Base-by-base conservation (phyloP, 306 rosid species). In the Oxytropis ochrocephala region DNA sequence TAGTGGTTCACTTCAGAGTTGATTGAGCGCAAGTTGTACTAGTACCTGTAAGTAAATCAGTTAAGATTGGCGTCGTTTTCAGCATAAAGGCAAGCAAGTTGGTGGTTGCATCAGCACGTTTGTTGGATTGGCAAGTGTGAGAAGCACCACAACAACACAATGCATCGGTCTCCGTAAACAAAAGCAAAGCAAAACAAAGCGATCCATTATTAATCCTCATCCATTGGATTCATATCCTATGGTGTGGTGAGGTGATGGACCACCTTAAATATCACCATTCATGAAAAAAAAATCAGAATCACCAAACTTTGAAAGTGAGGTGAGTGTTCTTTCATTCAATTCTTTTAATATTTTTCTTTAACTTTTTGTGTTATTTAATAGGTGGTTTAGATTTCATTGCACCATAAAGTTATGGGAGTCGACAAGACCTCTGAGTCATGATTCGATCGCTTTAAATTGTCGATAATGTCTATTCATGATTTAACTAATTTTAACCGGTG, bases 41-140 rank as follows among this genome's bases (percentile, higher is more conserved):
- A 18, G 4, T 1, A 21, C 27, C 27, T 41, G 17, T 24, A 54
- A 42, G 27, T 21, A 21, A 21, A 2, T 21, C 27, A 1, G 27
- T 21, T 14, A 17, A 29, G 66, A 44, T 44, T 60, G 73, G 52
- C 50, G 49, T 75, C 79, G 1, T 66, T 75, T 66, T 75, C 74
- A 47, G 68, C 79, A 47, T 35, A 66, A 75, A 75, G 74, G 8
- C 46, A 75, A 61, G 8, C 46, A 47, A 47, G 35, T 32, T 2
- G 50, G 29, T 2, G 50, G 29, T 64, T 38, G 51, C 74, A 13
- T 39, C 29, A 35, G 39, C 43, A 70, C 38, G 21, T 16, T 62
- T 49, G 44, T 24, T 12, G 2, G 14, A 27, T 66, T 75, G 73
- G 35, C 50, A 64, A 64, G 50, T 61, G 70, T 72, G 64, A 69